Evolutionary conservation across 202 grass and related monocot species (phyloP).

Genomic region (Carex arenaria): DNA sequence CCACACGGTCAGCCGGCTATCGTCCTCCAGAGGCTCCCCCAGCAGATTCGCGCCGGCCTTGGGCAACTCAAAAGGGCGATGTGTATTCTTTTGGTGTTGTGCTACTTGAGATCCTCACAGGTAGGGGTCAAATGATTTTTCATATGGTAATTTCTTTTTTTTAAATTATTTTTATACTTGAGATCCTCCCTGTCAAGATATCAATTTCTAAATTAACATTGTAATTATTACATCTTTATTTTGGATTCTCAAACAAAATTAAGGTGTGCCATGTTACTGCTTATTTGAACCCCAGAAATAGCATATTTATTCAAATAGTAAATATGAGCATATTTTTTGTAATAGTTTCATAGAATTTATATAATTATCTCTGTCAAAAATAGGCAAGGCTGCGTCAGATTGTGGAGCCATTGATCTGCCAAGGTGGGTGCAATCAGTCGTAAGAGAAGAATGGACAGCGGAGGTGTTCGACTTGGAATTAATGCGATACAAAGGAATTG

Average conservation of each 20-base stretch:
- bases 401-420: slow-evolving; percentile 51
- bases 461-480: slow-evolving; percentile 99
- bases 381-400: slow-evolving; percentile 37
- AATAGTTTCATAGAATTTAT: neutral
- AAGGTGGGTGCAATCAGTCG: slow-evolving; percentile 91
- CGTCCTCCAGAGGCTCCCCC: slow-evolving; percentile 66
- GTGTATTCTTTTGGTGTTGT: slow-evolving; percentile 88
- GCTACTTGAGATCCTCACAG: slow-evolving; percentile 85
- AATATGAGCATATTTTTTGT: neutral
- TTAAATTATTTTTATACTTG: too few relatives aligned
- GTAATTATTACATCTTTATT: neutral
- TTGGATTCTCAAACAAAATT: neutral
- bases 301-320: neutral
- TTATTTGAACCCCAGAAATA: neutral
- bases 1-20: slow-evolving; percentile 41
- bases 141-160: neutral
- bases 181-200: neutral
- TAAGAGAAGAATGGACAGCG: slow-evolving; percentile 95
- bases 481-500: slow-evolving; percentile 95
- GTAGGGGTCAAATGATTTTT: slow-evolving; percentile 16
- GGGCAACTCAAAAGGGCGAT: slow-evolving; percentile 89
- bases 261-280: neutral
- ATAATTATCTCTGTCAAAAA: neutral
- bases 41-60: slow-evolving; percentile 43
- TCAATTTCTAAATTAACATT: neutral